Evolutionary conservation across 768 basidiomycete species (phyloP), one percentile per base, ranked within the genome.

Genomic region (Leucocoprinus leucothites): DNA sequence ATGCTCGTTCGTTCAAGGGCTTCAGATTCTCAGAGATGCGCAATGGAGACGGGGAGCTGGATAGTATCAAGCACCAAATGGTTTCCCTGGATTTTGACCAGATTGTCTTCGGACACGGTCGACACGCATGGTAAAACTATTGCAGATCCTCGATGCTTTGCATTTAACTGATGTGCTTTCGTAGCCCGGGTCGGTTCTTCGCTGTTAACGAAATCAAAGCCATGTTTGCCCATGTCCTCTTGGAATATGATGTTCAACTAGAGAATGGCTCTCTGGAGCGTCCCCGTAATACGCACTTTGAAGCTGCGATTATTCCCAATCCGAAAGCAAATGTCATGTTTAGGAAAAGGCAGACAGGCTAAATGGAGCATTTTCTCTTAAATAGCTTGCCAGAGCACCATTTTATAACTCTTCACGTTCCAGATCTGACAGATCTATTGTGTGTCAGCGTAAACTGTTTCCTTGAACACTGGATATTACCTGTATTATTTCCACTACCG

Each of bases 211-310:
- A 74, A 54, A 51, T 81, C 44, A 79, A 80, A 53, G 58, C 67
- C 0, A 73, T 80, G 67, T 58, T 81, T 43, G 75, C 76, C 0
- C 67, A 77, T 36, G 57, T 77, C 28, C 53, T 80, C 14, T 14
- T 65, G 52, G 66, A 67, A 44, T 75, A 71, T 57, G 74, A 74
- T 56, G 58, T 76, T 24, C 72, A 72, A 60, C 57, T 71, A 9
- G 47, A 55, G 16, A 35, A 38, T 38, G 44, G 49, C 19, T 53
- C 57, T 1, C 28, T 31, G 45, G 45, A 47, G 11, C 50, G 57
- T 9, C 57, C 46, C 2, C 9, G 13, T n/a, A 51, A 40, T 13
- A 21, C 47, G 5, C 5, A 2, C 4, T 16, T 43, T 16, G 48
- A 53, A 48, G 18, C 22, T 7, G n/a, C 9, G 6, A 25, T 13